Conservation (phyloP, 257 asterid species). For the Primulina huaijiensis region DNA sequence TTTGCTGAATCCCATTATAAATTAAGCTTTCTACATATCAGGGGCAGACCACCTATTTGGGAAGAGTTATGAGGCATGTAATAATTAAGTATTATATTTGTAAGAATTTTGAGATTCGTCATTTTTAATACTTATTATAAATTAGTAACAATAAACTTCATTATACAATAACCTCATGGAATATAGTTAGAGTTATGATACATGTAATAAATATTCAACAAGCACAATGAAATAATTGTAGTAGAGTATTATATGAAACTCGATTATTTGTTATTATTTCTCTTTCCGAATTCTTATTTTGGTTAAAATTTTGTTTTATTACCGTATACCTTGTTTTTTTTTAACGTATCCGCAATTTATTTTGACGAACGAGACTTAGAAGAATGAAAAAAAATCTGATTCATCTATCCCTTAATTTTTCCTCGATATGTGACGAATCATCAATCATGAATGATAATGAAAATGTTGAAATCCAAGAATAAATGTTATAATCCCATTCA, state of each 20-base stretch:
- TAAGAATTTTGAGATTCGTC: too few relatives aligned
- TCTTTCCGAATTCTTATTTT: slow-evolving; percentile 13
- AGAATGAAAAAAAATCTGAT: slow-evolving; percentile 26
- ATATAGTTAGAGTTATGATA: background rate
- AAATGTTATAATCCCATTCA: slow-evolving; percentile 17
- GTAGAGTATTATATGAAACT: background rate
- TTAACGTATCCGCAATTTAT: slow-evolving; percentile 15
- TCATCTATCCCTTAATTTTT: slow-evolving; percentile 22
- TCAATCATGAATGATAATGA: slow-evolving; percentile 19
- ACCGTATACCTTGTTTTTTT: background rate
- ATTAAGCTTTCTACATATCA: too few relatives aligned
- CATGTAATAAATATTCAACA: background rate
- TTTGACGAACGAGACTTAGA: slow-evolving; percentile 13
- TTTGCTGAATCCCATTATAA: too few relatives aligned
- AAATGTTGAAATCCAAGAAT: slow-evolving; percentile 13
- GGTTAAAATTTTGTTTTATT: background rate
- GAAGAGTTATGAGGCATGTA: too few relatives aligned
- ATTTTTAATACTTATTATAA: too few relatives aligned
- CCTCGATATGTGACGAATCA: slow-evolving; percentile 25
- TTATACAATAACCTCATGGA: too few relatives aligned
- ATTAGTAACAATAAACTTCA: too few relatives aligned
- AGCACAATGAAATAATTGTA: too few relatives aligned
- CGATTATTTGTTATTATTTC: slow-evolving; percentile 19
- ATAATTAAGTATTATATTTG: too few relatives aligned
- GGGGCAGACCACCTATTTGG: too few relatives aligned